These are phyloP conservation scores for Pseudogymnoascus pannorum DNA, from an alignment of 2,329 filamentous ascomycete genomes.

Conservation along the genomic window DNA sequence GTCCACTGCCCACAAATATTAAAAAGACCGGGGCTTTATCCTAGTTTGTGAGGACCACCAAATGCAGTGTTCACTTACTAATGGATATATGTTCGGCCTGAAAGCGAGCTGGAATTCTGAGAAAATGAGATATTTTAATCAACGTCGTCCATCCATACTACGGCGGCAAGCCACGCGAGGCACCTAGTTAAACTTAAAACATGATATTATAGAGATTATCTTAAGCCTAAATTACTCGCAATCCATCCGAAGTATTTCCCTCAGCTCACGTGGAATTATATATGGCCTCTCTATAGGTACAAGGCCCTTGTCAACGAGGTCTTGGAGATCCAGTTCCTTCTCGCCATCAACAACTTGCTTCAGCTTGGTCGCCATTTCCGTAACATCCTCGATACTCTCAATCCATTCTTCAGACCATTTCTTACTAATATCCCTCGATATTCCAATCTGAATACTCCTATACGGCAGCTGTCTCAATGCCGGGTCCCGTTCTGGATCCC, in stretches of 20 bases:
- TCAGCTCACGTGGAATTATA: slow-evolving; percentile 34
- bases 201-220: neutral
- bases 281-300: slow-evolving; percentile 40
- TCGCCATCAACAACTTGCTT: slow-evolving; percentile 36
- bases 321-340: slow-evolving; percentile 27
- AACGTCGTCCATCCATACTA: neutral
- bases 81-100: neutral
- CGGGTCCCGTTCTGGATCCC: slow-evolving; percentile 53
- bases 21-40: neutral
- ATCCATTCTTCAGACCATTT: slow-evolving; percentile 46
- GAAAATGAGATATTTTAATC: neutral
- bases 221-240: neutral
- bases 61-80: neutral
- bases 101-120: neutral
- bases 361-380: slow-evolving; percentile 42
- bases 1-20: neutral
- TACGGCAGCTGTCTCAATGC: slow-evolving; percentile 39
- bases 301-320: slow-evolving; percentile 33
- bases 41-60: neutral
- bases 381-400: slow-evolving; percentile 50
- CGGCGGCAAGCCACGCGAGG: neutral
- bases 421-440: slow-evolving; percentile 39
- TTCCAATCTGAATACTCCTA: slow-evolving; percentile 55
- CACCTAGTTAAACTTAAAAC: neutral
- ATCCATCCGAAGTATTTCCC: slow-evolving; percentile 29